Base-by-base conservation (phyloP, 2,329 filamentous ascomycete genomes). In the Zasmidium cellare region DNA sequence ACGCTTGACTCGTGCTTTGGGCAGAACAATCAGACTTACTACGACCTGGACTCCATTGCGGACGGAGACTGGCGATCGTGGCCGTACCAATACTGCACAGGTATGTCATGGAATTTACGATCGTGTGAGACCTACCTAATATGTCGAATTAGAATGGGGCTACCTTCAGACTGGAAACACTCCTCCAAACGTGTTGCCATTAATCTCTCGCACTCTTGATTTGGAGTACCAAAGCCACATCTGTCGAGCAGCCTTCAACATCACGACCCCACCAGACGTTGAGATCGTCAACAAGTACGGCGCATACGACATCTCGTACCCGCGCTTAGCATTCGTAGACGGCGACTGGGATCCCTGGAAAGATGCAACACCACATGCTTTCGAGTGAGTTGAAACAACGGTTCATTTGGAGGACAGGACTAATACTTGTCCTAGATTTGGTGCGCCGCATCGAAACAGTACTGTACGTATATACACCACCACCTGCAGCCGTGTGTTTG, bases 321-420 rank as follows among this genome's bases (percentile, higher is more conserved):
- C 87, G 1, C 87, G 91, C 1, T 82, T 96, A 0, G 91, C 91
- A 2, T 82, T 90, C 49, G 78, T 96, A 41, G 90, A 92, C 61
- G 91, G 91, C 24, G 83, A 90, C 61, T 84, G 84, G 56, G 91
- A 96, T 69, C 90, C 91, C 0, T 96, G 91, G 91, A 83, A 87
- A 18, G 84, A 85, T 0, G 89, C 88, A 0, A 89, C 87, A 0
- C 85, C 88, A 0, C 86, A 93, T 51, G 87, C 86, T 0, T 82
- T 85, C n/a, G 82, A 79, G 1, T 65, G 62, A 54, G 61, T 52
- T 22, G 11, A 22, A 12, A 22, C 11, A 28, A 28, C 2, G 18
- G 23, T 19, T 44, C 3, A n/a, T 24, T 18, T 28, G 19, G 20
- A 20, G 16, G 46, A 35, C 19, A 14, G 41, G 19, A 35, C 57